Conservation (phyloP, 2,329 filamentous ascomycete species). For the Plectosphaerella plurivora region DNA sequence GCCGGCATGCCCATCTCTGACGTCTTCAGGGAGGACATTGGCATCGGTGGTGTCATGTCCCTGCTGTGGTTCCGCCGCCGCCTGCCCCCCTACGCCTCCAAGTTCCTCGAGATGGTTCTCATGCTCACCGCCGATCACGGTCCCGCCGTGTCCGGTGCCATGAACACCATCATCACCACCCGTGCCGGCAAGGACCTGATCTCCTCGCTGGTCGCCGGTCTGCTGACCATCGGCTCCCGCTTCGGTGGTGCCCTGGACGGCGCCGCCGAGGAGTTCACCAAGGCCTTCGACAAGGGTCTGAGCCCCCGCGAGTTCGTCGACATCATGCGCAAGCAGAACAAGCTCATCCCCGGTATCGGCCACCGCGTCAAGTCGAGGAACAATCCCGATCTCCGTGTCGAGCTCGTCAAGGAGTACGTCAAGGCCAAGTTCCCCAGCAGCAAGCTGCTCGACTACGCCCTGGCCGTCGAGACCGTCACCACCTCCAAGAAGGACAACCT, state of each 20-base stretch:
- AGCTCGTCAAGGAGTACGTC: slow-evolving; percentile 99
- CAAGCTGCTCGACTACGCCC: slow-evolving; percentile 98
- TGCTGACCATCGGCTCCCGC: slow-evolving; percentile 94
- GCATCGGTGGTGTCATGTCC: slow-evolving; percentile 99
- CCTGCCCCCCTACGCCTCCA: slow-evolving; percentile 91
- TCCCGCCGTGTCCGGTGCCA: slow-evolving; percentile 96
- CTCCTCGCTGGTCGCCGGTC: slow-evolving; percentile 89
- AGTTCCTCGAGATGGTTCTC: slow-evolving; percentile 99
- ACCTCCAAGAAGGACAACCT: slow-evolving; percentile 99
- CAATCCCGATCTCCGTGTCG: slow-evolving; percentile 99
- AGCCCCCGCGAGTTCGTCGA: slow-evolving; percentile 99
- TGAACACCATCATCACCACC: slow-evolving; percentile 99
- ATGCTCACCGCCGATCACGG: slow-evolving; percentile 99
- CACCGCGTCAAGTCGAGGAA: slow-evolving; percentile 99
- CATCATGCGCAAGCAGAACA: slow-evolving; percentile 99
- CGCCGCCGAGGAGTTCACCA: slow-evolving; percentile 96
- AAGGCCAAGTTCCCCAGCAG: slow-evolving; percentile 94
- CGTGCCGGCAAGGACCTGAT: slow-evolving; percentile 99
- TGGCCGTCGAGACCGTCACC: slow-evolving; percentile 96
- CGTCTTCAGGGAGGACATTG: slow-evolving; percentile 97
- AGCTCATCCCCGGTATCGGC: slow-evolving; percentile 98
- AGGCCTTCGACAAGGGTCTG: slow-evolving; percentile 96
- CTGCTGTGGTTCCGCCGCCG: slow-evolving; percentile 99
- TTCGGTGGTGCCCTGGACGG: slow-evolving; percentile 98
- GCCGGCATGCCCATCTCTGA: slow-evolving; percentile 99